Evolutionary conservation across 306 rosid genomes (phyloP).

Genomic region (Cucurbita pepo): DNA sequence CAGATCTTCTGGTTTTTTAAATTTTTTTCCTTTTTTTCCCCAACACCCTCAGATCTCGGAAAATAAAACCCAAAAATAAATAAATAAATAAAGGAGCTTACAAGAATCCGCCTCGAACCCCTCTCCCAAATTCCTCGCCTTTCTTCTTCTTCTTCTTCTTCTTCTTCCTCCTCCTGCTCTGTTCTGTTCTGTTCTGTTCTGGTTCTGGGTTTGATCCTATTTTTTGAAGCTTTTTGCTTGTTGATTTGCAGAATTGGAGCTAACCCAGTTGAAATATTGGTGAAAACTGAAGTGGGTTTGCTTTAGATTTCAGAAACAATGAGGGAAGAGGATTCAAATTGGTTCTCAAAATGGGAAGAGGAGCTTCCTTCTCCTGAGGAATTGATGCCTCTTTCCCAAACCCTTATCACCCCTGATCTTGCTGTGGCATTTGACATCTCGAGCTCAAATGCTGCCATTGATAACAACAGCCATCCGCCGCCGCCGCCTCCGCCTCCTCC

Average conservation of each 20-base stretch:
- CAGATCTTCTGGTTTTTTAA: not conserved
- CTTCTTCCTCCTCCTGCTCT: not conserved
- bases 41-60: not conserved
- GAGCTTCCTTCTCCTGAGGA: constrained; percentile 66
- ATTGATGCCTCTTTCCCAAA: constrained; percentile 76
- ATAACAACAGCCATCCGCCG: constrained; percentile 3
- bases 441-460: constrained; percentile 13
- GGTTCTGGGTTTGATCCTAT: not conserved
- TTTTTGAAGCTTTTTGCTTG: not conserved
- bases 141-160: not conserved
- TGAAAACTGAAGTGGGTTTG: not conserved
- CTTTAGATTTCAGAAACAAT: constrained; percentile 15
- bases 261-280: not conserved
- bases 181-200: not conserved
- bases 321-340: constrained; percentile 83
- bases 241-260: not conserved
- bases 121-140: constrained; percentile 2
- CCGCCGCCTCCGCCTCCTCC: constrained; percentile 3
- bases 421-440: constrained; percentile 76
- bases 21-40: not conserved
- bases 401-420: constrained; percentile 92
- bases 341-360: constrained; percentile 81
- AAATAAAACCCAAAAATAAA: not conserved
- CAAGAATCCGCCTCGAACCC: constrained; percentile 11
- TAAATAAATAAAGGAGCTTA: not conserved